Percentiles rank a stretch among this genome's conserved stretches.
phyloP scores from a whole-genome alignment of 306 rosid genomes.

The Trifolium pratense region DNA sequence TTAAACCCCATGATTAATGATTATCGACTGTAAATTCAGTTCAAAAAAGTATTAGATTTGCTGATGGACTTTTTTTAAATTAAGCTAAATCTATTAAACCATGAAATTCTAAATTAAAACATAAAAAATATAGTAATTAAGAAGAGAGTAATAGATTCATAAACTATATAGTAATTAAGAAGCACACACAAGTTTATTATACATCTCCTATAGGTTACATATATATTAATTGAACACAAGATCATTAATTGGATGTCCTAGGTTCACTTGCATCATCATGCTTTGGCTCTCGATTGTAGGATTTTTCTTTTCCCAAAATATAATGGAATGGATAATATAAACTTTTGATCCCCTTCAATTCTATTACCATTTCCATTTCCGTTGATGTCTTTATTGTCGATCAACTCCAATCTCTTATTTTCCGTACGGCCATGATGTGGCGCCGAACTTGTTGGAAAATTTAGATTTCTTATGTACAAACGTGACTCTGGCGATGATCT shows the following conservation, averaged over 20 bases:
- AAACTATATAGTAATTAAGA: neutral
- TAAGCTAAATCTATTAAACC: no score
- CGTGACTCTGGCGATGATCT: neutral
- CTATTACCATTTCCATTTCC: slow-evolving; percentile 9
- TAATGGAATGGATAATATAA: neutral
- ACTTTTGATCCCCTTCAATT: slow-evolving; percentile 9
- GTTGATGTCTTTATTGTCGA: neutral
- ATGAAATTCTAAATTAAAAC: no score
- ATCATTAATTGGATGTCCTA: neutral
- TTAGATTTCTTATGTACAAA: neutral
- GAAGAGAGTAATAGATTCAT: no score
- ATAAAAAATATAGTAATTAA: no score
- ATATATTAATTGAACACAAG: neutral
- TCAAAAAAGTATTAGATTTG: no score
- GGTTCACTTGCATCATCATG: neutral
- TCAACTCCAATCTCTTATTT: neutral
- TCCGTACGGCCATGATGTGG: no score
- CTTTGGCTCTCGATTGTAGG: neutral
- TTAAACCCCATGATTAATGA: no score
- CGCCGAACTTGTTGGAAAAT: neutral
- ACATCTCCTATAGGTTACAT: neutral
- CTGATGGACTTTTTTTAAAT: no score
- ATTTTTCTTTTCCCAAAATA: neutral
- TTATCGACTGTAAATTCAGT: no score
- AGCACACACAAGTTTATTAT: neutral